Evolutionary conservation across 192 early-diverging fungal genomes (phyloP).

Genomic region (Umbelopsis vinacea): DNA sequence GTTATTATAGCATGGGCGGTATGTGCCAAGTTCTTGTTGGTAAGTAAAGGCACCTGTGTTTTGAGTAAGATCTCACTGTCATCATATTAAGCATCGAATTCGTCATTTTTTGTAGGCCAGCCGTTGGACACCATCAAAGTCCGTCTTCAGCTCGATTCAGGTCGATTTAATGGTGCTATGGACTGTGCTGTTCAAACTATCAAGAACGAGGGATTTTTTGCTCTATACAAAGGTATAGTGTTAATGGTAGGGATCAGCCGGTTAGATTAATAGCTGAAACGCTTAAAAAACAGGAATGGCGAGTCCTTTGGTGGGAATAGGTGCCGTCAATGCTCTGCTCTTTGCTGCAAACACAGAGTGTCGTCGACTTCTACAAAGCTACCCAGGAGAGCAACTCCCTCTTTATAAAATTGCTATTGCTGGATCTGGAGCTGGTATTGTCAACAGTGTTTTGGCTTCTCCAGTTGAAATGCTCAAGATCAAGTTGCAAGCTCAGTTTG

Average conservation of each 20-base stretch:
- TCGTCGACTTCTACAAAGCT: slow-evolving; percentile 56
- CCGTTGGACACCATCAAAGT: slow-evolving; percentile 90
- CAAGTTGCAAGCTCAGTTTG: slow-evolving; percentile 90
- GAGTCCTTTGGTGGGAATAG: slow-evolving; percentile 80
- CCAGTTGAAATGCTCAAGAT: slow-evolving; percentile 96
- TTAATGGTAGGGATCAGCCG: neutral
- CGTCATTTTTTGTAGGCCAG: slow-evolving; percentile 58
- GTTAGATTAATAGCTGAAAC: neutral
- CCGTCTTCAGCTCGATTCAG: slow-evolving; percentile 69
- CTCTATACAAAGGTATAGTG: slow-evolving; percentile 76
- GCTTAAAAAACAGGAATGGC: slow-evolving; percentile 60
- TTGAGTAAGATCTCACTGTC: neutral
- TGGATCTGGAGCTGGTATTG: slow-evolving; percentile 85
- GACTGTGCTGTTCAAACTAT: slow-evolving; percentile 88
- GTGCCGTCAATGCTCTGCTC: slow-evolving; percentile 84
- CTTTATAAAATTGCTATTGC: slow-evolving; percentile 79
- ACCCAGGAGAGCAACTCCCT: slow-evolving; percentile 54
- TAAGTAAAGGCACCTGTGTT: neutral
- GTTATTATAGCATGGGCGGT: slow-evolving; percentile 59
- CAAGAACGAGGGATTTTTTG: slow-evolving; percentile 75
- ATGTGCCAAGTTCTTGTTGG: slow-evolving; percentile 62
- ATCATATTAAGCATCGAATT: slow-evolving; percentile 5
- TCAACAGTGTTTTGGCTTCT: slow-evolving; percentile 84
- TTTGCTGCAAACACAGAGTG: slow-evolving; percentile 81
- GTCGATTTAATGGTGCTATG: slow-evolving; percentile 69